A percentile compares a stretch with the other conserved stretches of the same genome.
Evolutionary conservation across 2,329 filamentous ascomycete species (phyloP).

Genomic region (Fusarium albidum): DNA sequence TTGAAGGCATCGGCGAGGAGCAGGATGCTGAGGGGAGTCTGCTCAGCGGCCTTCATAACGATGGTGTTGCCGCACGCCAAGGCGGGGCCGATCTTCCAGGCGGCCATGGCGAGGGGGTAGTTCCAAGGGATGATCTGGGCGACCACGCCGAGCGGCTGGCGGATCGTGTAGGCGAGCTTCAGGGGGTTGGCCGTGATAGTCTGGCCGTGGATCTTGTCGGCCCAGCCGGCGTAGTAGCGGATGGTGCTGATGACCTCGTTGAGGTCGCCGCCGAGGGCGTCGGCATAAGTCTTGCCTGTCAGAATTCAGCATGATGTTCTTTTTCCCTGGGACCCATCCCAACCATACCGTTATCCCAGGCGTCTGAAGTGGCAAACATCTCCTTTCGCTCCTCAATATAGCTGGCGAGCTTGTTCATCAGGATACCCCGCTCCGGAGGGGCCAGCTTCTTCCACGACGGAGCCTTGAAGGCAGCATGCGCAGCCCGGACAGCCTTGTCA

Average conservation of each 20-base stretch:
- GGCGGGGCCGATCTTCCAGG: conserved; percentile 81
- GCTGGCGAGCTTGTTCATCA: conserved; percentile 73
- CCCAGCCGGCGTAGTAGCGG: conserved; percentile 71
- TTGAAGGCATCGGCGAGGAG: conserved; percentile 70
- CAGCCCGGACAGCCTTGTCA: conserved; percentile 48
- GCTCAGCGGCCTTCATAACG: conserved; percentile 77
- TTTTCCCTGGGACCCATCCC: conserved; percentile 47
- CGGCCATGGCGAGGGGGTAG: conserved; percentile 79
- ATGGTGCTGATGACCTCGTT: conserved; percentile 47
- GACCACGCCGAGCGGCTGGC: conserved; percentile 68
- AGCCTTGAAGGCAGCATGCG: conserved; percentile 72
- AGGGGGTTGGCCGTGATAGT: conserved; percentile 77
- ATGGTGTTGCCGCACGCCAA: conserved; percentile 75
- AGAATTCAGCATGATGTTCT: background rate
- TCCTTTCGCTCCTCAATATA: conserved; percentile 67
- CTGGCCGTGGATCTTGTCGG: conserved; percentile 86
- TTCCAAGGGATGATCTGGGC: conserved; percentile 90
- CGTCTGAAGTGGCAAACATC: conserved; percentile 62
- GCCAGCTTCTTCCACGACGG: conserved; percentile 74
- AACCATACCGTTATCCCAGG: conserved; percentile 66
- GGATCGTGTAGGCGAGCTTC: conserved; percentile 80
- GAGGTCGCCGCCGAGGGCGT: conserved; percentile 69
- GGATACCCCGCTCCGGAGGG: conserved; percentile 68
- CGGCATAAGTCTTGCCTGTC: conserved; percentile 67
- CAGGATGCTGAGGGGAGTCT: conserved; percentile 76